These are phyloP conservation scores for Mucor racemosus DNA, from an alignment of 371 early-diverging fungal species.

Conservation along the genomic window DNA sequence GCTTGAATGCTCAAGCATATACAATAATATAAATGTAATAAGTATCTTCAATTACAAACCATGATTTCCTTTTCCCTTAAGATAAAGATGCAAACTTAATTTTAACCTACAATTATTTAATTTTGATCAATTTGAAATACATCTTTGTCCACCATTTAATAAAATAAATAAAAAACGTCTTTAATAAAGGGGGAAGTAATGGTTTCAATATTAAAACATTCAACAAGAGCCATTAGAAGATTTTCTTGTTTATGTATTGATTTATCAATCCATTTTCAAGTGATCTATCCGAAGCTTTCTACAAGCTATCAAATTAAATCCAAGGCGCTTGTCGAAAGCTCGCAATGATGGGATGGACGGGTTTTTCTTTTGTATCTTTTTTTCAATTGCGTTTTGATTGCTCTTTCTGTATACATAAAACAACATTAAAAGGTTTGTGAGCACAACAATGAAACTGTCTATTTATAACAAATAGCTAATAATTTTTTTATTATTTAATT, in stretches of 20 bases:
- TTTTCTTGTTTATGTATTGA: no score
- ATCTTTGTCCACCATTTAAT: background rate
- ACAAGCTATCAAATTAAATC: no score
- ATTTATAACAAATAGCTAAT: no score
- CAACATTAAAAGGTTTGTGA: background rate
- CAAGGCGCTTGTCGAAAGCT: no score
- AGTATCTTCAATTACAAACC: no score
- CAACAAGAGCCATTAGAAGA: no score
- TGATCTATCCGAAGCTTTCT: no score
- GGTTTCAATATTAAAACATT: no score
- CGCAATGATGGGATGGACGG: background rate
- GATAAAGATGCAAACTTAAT: background rate
- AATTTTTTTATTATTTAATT: background rate
- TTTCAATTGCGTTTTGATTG: background rate
- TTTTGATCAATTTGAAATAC: background rate
- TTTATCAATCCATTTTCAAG: no score
- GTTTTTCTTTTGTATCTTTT: background rate
- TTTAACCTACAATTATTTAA: background rate
- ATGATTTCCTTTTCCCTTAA: background rate
- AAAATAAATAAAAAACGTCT: background rate
- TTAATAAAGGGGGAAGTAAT: no score
- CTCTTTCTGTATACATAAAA: background rate
- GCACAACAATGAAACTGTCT: background rate
- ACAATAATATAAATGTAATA: no score
- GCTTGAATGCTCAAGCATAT: no score